Base-by-base conservation (phyloP, 1,139 yeast species). In the Blastobotrys aristatus region DNA sequence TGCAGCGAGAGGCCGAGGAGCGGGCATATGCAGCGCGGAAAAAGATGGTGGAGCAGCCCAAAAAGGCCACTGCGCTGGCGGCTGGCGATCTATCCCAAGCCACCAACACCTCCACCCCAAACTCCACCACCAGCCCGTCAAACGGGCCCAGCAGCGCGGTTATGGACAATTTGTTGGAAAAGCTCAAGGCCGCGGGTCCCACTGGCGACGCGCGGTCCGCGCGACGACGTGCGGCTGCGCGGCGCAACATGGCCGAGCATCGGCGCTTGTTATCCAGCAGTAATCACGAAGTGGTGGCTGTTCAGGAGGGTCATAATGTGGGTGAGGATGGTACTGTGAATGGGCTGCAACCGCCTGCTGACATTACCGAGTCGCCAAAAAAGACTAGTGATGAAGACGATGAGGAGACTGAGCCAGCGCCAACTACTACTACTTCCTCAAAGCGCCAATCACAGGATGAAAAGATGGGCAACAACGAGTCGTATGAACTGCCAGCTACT, bases 151-250 rank as follows among this genome's bases (percentile, higher is more conserved):
- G 59, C 31, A 62, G 75, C 52, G 57, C 67, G 7, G 87, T 84
- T 36, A 82, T 86, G 80, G 95, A 85, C 60, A 76, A 80, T 21
- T 72, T 86, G 48, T 70, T 86, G 50, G 88, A 84, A 61, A 82
- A 76, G 57, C 72, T 86, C 57, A 80, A 84, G 60, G 86, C 87
- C 1, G 82, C 86, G 0, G 87, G 86, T 0, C 81, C 84, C 14
- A 61, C 80, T 5, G 82, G 87, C 3, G 94, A 86, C 60, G 82
- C 94, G 0, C 69, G 85, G 1, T 80, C 92, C 6, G 95, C 96
- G 0, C 72, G 95, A 56, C 80, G 88, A 58, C 73, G 94, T 51
- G 96, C 95, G 0, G 70, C 84, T 53, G 85, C 90, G 56, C 77
- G 92, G 54, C 53, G 56, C 42, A 59, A 62, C 38, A 57, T 59